Evolutionary conservation across 495 filamentous ascomycete genomes (phyloP).

Genomic region (Daldinia loculata): DNA sequence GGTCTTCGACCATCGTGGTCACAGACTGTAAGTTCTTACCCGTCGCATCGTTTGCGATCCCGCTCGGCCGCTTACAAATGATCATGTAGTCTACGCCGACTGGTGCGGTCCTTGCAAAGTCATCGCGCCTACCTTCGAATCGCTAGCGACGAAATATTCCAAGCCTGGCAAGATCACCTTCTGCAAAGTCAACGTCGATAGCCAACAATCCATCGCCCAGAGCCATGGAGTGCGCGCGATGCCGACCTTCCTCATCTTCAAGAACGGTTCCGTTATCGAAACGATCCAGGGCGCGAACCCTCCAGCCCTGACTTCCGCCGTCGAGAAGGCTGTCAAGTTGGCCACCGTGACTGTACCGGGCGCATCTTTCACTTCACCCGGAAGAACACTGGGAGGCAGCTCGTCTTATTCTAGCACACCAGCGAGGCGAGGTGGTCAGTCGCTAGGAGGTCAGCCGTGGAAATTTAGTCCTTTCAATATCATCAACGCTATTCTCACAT

Average conservation of each 20-base stretch:
- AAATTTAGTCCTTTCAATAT: constrained; percentile 52
- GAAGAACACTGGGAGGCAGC: constrained; percentile 48
- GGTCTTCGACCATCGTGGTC: constrained; percentile 54
- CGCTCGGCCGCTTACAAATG: constrained; percentile 33
- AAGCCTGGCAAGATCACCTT: constrained; percentile 65
- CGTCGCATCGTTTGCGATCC: constrained; percentile 15
- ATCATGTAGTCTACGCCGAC: constrained; percentile 65
- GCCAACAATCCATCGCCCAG: constrained; percentile 62
- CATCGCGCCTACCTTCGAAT: constrained; percentile 71
- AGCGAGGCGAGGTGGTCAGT: constrained; percentile 40
- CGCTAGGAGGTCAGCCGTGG: constrained; percentile 49
- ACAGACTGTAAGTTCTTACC: constrained; percentile 55
- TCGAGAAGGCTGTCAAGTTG: constrained; percentile 75
- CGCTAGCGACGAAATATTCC: constrained; percentile 63
- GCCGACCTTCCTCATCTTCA: constrained; percentile 91
- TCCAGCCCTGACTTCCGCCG: constrained; percentile 72
- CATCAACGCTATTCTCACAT: constrained; percentile 59
- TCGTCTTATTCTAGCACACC: constrained; percentile 13
- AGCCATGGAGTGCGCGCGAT: constrained; percentile 67
- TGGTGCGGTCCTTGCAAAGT: constrained; percentile 78
- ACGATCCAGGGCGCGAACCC: constrained; percentile 84
- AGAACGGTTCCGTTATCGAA: constrained; percentile 72
- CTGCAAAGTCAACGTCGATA: constrained; percentile 69
- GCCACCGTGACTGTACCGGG: constrained; percentile 59
- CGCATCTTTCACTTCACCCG: constrained; percentile 53